phyloP scores from a whole-genome alignment of 345 rosid genomes.

The Corchorus capsularis region DNA sequence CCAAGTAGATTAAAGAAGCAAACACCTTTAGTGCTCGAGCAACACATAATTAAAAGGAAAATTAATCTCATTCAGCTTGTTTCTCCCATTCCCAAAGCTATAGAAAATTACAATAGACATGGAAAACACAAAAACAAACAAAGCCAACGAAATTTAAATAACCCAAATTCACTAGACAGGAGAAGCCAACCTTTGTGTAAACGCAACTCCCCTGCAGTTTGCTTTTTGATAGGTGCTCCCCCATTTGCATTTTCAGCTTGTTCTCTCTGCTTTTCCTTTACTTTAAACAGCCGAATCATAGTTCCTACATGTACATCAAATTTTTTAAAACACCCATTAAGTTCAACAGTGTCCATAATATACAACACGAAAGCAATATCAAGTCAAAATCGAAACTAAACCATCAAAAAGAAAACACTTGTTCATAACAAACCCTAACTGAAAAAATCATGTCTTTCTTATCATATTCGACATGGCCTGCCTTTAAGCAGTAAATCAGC shows the following conservation, averaged over 20 bases:
- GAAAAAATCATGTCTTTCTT: neutral
- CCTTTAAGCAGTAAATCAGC: neutral
- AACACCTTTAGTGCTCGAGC: neutral
- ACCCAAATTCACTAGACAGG: neutral
- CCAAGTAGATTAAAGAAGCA: neutral
- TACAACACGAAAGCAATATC: neutral
- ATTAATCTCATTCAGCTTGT: neutral
- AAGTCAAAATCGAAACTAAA: neutral
- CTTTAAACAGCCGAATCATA: constrained; percentile 83
- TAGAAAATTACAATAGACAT: neutral
- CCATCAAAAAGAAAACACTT: neutral
- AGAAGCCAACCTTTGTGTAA: constrained; percentile 70
- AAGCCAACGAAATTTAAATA: neutral
- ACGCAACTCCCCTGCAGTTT: constrained; percentile 86
- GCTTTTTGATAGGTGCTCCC: constrained; percentile 59
- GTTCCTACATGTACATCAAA: constrained; percentile 30
- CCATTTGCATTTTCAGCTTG: constrained; percentile 67
- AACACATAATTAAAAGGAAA: neutral
- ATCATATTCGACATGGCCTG: neutral
- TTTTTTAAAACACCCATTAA: neutral
- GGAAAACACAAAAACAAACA: neutral
- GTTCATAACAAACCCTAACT: constrained; percentile 7
- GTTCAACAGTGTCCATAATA: neutral
- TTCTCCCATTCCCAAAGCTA: neutral
- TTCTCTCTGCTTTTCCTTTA: constrained; percentile 86